These are phyloP conservation scores for Dioscorea cayenensis DNA, from an alignment of 116 monocot genomes.

Conservation along the genomic window DNA sequence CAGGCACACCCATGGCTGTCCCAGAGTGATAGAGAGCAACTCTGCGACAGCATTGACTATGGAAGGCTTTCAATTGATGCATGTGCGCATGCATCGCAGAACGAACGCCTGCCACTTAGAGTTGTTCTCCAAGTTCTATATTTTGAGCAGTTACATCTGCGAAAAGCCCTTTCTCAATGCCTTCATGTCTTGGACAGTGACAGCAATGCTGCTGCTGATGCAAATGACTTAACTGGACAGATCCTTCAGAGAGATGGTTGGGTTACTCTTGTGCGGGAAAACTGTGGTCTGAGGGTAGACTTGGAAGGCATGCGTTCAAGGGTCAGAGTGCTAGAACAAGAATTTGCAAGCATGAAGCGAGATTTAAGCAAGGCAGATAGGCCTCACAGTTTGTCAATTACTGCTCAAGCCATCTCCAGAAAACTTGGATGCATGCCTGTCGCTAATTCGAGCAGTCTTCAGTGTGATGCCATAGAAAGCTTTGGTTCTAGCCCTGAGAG, in stretches of 20 bases:
- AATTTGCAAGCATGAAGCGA: conserved; percentile 27
- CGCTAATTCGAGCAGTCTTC: conserved; percentile 4
- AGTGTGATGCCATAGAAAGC: conserved; percentile 1
- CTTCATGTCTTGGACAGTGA: conserved; percentile 13
- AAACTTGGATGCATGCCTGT: conserved; percentile 23
- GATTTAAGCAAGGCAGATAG: conserved; percentile 13
- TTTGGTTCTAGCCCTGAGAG: conserved; percentile 7
- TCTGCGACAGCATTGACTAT: conserved; percentile 35
- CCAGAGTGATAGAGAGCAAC: conserved; percentile 30
- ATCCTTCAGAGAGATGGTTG: conserved; percentile 24
- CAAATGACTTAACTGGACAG: conserved; percentile 11
- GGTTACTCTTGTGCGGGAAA: conserved; percentile 36
- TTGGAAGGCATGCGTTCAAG: conserved; percentile 26
- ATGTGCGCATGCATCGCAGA: conserved; percentile 43
- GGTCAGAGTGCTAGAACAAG: conserved; percentile 30
- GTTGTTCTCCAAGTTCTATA: conserved; percentile 48
- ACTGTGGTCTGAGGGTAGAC: conserved; percentile 24
- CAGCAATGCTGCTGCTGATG: neutral
- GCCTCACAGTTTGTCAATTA: conserved; percentile 6
- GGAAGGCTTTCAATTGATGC: conserved; percentile 44
- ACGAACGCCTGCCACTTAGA: conserved; percentile 41
- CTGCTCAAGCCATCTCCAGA: conserved; percentile 10
- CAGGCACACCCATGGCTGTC: conserved; percentile 52
- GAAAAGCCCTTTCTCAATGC: conserved; percentile 18
- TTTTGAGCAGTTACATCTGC: conserved; percentile 42